Conservation (phyloP, 1,284 basidiomycete genomes). For the Melampsora larici-populina region DNA sequence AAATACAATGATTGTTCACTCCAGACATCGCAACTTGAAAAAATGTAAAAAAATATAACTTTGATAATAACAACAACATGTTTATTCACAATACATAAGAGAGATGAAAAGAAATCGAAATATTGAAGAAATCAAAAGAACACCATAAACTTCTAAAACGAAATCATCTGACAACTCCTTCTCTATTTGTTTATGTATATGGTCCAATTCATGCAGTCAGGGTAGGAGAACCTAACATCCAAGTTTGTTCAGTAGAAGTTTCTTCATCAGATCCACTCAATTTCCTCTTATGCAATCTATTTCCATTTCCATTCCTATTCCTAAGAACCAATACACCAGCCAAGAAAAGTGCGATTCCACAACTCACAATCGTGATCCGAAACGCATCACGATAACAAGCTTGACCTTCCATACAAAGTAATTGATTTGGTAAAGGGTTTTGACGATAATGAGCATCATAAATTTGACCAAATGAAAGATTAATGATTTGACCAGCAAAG, state of each 20-base stretch:
- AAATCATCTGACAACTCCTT: too few species aligned
- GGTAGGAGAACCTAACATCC: not conserved
- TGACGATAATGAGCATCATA: conserved; percentile 22
- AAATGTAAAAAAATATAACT: too few species aligned
- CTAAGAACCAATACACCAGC: not conserved
- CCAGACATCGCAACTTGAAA: too few species aligned
- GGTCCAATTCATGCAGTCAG: not conserved
- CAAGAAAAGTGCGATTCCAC: not conserved
- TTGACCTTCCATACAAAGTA: not conserved
- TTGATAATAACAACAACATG: too few species aligned
- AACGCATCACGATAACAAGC: not conserved
- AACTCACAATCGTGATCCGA: conserved; percentile 1
- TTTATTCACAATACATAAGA: too few species aligned
- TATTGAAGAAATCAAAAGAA: too few species aligned
- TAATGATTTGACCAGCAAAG: conserved; percentile 30
- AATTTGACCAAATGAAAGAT: conserved; percentile 39
- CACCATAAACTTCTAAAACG: too few species aligned
- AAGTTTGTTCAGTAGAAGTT: conserved; percentile 3
- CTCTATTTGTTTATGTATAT: too few species aligned
- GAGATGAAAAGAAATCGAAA: too few species aligned
- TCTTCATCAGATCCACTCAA: not conserved
- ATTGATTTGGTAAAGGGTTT: not conserved
- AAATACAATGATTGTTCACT: too few species aligned
- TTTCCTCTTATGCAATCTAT: not conserved
- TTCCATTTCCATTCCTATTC: not conserved